A percentile compares a stretch with the other conserved stretches of the same genome.
These are phyloP conservation scores for Arachis hypogaea DNA, from an alignment of 306 rosid species.

Conservation along the genomic window DNA sequence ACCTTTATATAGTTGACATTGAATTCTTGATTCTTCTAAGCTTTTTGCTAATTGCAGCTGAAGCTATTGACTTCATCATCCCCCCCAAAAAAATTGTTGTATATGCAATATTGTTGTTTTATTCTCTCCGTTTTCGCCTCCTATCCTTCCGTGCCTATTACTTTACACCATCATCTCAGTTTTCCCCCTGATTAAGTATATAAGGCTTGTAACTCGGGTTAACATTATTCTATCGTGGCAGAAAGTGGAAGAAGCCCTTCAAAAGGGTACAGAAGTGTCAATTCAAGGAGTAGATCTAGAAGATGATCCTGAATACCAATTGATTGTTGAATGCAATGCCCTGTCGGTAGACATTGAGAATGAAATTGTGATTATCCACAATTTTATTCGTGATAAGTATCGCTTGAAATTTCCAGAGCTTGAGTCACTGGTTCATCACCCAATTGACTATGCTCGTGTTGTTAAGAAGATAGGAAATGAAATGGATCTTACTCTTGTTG, in stretches of 20 bases:
- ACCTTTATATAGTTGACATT: not conserved
- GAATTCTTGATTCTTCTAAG: constrained; percentile 5
- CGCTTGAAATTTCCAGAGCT: constrained; percentile 95
- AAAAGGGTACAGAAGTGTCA: constrained; percentile 63
- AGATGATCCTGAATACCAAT: constrained; percentile 95
- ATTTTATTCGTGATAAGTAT: constrained; percentile 91
- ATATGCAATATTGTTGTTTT: constrained; percentile 2
- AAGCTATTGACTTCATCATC: constrained; percentile 19
- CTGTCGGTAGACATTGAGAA: constrained; percentile 95
- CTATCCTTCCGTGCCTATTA: not conserved
- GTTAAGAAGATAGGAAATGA: constrained; percentile 97
- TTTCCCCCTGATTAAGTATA: constrained; percentile 19
- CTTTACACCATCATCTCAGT: constrained; percentile 13
- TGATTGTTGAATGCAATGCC: constrained; percentile 90
- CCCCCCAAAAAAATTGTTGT: not conserved
- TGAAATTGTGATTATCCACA: constrained; percentile 87
- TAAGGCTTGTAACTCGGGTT: constrained; percentile 3
- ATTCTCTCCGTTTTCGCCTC: not conserved
- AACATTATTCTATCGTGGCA: constrained; percentile 49
- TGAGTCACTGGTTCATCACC: constrained; percentile 91
- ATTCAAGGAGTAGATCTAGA: constrained; percentile 68
- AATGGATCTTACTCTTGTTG: constrained; percentile 90
- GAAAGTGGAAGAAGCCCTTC: constrained; percentile 92
- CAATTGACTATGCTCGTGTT: constrained; percentile 95
- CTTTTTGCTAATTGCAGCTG: constrained; percentile 25